phyloP scores from a whole-genome alignment of 139 green algal species.

The Mesotaenium endlicherianum region DNA sequence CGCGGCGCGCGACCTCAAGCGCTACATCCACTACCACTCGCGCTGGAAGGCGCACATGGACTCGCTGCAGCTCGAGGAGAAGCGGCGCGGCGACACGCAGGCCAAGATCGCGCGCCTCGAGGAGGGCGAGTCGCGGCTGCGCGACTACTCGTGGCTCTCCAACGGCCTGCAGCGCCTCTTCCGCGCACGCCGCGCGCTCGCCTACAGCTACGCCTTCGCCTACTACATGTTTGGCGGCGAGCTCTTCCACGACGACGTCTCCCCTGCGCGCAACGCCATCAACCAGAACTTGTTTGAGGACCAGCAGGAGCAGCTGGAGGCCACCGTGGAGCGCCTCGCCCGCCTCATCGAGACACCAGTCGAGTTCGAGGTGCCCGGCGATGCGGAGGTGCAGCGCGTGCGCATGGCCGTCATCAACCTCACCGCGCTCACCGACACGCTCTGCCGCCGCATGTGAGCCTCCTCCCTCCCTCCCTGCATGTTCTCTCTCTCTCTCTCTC shows the following conservation, averaged over 20 bases:
- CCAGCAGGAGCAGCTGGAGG: constrained; percentile 74
- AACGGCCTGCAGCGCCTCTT: constrained; percentile 71
- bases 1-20: constrained; percentile 71
- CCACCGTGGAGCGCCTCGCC: constrained; percentile 57
- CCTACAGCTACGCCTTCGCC: constrained; percentile 79
- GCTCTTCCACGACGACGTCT: constrained; percentile 74
- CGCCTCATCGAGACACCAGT: constrained; percentile 17
- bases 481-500: no score
- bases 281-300: constrained; percentile 90
- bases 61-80: constrained; percentile 59
- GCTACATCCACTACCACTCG: constrained; percentile 88
- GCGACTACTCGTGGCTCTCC: constrained; percentile 62
- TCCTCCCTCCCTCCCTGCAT: not conserved
- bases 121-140: constrained; percentile 34
- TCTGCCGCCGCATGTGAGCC: constrained; percentile 42
- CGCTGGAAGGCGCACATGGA: constrained; percentile 80
- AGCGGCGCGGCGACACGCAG: constrained; percentile 54
- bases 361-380: constrained; percentile 13
- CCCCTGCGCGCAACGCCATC: constrained; percentile 63
- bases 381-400: constrained; percentile 19
- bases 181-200: constrained; percentile 67
- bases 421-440: constrained; percentile 49
- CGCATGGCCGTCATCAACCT: constrained; percentile 75
- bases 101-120: constrained; percentile 57
- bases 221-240: constrained; percentile 85